These are phyloP conservation scores for Gaeumannomyces sp. DNA, from an alignment of 2,329 filamentous ascomycete genomes.

Conservation along the genomic window DNA sequence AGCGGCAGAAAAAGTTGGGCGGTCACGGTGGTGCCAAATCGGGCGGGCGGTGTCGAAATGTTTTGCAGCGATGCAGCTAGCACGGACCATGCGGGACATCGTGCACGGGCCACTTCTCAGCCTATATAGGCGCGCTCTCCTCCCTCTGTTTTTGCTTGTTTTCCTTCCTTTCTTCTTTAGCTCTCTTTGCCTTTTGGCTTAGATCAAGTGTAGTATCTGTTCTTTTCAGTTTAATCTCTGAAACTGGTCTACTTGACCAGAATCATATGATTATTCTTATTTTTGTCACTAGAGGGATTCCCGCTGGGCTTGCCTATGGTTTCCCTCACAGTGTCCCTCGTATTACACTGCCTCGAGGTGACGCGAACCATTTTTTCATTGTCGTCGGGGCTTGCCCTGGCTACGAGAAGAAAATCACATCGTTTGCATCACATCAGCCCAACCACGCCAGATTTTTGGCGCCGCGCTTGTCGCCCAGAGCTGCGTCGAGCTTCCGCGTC, in stretches of 20 bases:
- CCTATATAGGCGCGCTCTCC: not conserved
- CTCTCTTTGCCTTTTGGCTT: constrained; percentile 58
- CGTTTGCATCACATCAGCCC: no score
- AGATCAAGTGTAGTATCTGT: constrained; percentile 95
- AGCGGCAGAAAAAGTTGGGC: not conserved
- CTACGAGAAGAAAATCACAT: constrained; percentile 42
- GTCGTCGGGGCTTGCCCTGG: constrained; percentile 41
- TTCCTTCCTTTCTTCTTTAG: constrained; percentile 25
- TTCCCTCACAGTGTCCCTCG: constrained; percentile 62
- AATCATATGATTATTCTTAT: constrained; percentile 73
- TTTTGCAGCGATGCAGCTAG: not conserved
- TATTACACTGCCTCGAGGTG: constrained; percentile 67
- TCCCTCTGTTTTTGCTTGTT: not conserved
- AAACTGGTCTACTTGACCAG: constrained; percentile 65
- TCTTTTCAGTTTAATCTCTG: constrained; percentile 97
- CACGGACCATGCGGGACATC: not conserved
- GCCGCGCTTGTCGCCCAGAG: no score
- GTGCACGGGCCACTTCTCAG: not conserved
- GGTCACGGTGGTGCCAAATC: not conserved
- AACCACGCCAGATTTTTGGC: no score
- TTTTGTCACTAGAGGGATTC: constrained; percentile 50
- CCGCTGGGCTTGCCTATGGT: constrained; percentile 68
- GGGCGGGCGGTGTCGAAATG: not conserved
- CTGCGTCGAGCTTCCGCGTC: no score
- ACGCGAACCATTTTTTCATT: constrained; percentile 62